These are phyloP conservation scores for Wickerhamiella nectarea DNA, from an alignment of 805 yeast species.

Conservation along the genomic window DNA sequence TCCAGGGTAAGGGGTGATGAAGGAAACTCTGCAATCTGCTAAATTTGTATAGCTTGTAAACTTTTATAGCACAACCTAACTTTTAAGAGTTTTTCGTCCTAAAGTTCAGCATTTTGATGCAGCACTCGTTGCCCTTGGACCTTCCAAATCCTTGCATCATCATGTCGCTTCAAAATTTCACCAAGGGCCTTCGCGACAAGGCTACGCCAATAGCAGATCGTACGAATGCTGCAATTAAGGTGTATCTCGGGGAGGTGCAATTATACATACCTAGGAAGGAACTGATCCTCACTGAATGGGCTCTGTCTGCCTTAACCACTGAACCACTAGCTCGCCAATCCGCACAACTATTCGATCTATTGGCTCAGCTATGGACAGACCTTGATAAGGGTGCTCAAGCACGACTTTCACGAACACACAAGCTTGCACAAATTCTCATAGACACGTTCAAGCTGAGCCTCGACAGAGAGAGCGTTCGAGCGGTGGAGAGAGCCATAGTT, in stretches of 20 bases:
- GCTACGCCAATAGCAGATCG: constrained; percentile 16
- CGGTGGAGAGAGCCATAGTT: not conserved
- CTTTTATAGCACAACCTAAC: too few species aligned
- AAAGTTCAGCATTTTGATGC: too few species aligned
- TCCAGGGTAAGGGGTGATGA: constrained; percentile 9
- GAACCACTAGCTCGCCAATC: constrained; percentile 13
- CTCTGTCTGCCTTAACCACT: constrained; percentile 21
- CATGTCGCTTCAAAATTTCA: constrained; percentile 21
- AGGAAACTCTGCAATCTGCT: not conserved
- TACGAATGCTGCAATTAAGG: constrained; percentile 15
- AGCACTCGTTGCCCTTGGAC: too few species aligned
- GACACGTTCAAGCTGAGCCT: constrained; percentile 4
- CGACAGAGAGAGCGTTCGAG: not conserved
- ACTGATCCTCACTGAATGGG: constrained; percentile 27
- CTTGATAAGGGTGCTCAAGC: constrained; percentile 6
- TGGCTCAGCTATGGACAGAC: constrained; percentile 11
- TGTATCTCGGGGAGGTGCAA: constrained; percentile 13
- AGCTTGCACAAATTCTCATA: constrained; percentile 1
- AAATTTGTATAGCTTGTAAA: not conserved
- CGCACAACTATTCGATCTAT: constrained; percentile 16
- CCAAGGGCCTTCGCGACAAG: constrained; percentile 23
- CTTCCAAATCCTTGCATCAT: not conserved
- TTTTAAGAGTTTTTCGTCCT: too few species aligned
- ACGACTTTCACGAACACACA: constrained; percentile 12
- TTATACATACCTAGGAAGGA: constrained; percentile 25